Conservation (phyloP, 2,329 filamentous ascomycete genomes). For the Ophiostoma ulmi region DNA sequence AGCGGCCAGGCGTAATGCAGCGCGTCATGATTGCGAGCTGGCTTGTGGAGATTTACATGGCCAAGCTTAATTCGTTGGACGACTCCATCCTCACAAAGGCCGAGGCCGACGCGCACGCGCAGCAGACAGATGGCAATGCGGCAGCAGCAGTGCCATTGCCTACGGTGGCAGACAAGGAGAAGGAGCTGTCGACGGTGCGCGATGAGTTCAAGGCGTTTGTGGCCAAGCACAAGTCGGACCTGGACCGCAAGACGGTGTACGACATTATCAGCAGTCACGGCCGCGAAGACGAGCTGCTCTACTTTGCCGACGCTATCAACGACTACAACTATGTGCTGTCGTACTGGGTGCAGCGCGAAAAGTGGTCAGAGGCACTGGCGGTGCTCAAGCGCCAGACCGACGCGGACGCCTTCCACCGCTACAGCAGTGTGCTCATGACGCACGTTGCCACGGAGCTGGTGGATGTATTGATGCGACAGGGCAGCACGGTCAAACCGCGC, state of each 20-base stretch:
- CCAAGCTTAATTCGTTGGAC: conserved; percentile 88
- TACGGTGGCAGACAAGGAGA: conserved; percentile 44
- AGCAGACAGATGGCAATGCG: conserved; percentile 68
- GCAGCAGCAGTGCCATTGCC: conserved; percentile 48
- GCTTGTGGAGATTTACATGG: conserved; percentile 96
- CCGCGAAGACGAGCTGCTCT: conserved; percentile 84
- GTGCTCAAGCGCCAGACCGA: conserved; percentile 92
- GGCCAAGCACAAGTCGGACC: conserved; percentile 73
- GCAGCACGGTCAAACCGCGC: conserved; percentile 72
- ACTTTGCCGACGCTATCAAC: conserved; percentile 80
- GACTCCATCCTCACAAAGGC: conserved; percentile 61
- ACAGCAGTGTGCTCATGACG: conserved; percentile 93
- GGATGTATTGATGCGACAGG: conserved; percentile 92
- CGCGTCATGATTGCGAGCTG: conserved; percentile 91
- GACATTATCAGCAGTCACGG: conserved; percentile 95
- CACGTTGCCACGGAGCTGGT: conserved; percentile 79
- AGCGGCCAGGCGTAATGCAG: conserved; percentile 84
- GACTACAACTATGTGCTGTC: conserved; percentile 93
- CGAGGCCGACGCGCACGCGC: conserved; percentile 52
- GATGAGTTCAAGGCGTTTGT: conserved; percentile 87
- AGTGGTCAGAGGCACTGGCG: conserved; percentile 79
- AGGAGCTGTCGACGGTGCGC: conserved; percentile 63
- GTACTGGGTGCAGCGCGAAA: conserved; percentile 95
- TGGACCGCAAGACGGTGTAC: conserved; percentile 89
- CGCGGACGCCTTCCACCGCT: conserved; percentile 89